Evolutionary conservation across 2,329 filamentous ascomycete species (phyloP).

Genomic region (Hymenotorrendiella dingleyae): DNA sequence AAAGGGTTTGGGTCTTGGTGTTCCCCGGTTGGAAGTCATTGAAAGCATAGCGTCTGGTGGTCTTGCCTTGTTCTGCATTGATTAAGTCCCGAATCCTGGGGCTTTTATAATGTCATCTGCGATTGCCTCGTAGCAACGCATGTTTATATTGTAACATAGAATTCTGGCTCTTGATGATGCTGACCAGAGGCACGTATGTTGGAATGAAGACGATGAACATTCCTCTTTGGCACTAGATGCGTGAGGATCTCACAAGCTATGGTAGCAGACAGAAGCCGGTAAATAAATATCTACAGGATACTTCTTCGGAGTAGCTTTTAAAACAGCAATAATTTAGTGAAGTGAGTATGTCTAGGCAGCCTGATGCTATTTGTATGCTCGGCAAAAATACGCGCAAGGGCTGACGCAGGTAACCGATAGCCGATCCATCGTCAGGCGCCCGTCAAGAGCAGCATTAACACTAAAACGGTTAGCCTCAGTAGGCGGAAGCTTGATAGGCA

Average conservation of each 20-base stretch:
- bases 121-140: conserved; percentile 10
- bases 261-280: too few relatives aligned
- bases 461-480: too few relatives aligned
- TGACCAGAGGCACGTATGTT: conserved; percentile 8
- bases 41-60: conserved; percentile 31
- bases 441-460: too few relatives aligned
- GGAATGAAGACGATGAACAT: conserved; percentile 20
- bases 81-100: conserved; percentile 14
- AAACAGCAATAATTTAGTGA: too few relatives aligned
- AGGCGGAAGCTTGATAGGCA: too few relatives aligned
- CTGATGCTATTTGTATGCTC: too few relatives aligned
- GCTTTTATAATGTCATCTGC: conserved; percentile 21
- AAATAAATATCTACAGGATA: too few relatives aligned
- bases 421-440: too few relatives aligned
- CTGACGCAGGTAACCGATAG: too few relatives aligned
- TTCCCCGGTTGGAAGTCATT: conserved; percentile 19
- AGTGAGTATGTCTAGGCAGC: too few relatives aligned
- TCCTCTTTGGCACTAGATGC: neutral
- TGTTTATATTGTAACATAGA: conserved; percentile 29
- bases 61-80: conserved; percentile 16
- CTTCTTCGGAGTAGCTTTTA: too few relatives aligned
- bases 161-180: conserved; percentile 13
- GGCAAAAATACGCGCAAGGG: too few relatives aligned
- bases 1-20: conserved; percentile 7
- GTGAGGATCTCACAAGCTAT: neutral